Evolutionary conservation across 768 basidiomycete species (phyloP).

Genomic region (Panaeolus cyanescens): DNA sequence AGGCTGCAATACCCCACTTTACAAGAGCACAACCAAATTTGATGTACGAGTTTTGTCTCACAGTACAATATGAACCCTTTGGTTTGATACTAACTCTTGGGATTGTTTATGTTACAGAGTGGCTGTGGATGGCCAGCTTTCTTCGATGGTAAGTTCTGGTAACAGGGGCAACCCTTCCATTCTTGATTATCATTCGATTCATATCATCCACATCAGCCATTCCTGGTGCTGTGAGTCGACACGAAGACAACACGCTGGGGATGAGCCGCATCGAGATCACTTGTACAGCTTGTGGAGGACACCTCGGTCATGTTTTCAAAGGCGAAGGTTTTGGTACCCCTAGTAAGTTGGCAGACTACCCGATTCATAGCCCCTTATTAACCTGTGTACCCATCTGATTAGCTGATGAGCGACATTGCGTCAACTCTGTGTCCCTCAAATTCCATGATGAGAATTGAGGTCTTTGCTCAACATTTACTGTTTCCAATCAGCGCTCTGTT

Average conservation of each 20-base stretch:
- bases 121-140: constrained; percentile 99
- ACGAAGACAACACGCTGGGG: constrained; percentile 69
- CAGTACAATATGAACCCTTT: background rate
- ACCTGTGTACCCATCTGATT: background rate
- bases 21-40: constrained; percentile 90
- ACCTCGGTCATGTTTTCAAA: constrained; percentile 95
- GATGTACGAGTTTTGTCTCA: constrained; percentile 39
- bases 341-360: constrained; percentile 46
- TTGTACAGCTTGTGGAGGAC: constrained; percentile 89
- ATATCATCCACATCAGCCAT: constrained; percentile 52
- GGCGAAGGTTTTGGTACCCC: constrained; percentile 84
- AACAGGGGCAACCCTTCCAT: too few species aligned
- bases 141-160: constrained; percentile 68
- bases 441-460: constrained; percentile 56
- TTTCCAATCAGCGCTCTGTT: too few species aligned
- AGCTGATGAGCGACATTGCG: constrained; percentile 88
- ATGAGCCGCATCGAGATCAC: constrained; percentile 84
- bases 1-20: constrained; percentile 80
- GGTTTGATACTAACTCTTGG: background rate
- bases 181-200: too few species aligned
- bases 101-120: constrained; percentile 41
- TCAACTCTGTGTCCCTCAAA: constrained; percentile 85
- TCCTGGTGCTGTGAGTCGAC: constrained; percentile 82
- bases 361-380: background rate
- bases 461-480: too few species aligned